Percentiles rank a stretch among this genome's conserved stretches.
phyloP scores from a whole-genome alignment of 768 basidiomycete genomes.

The Suillus placidus region DNA sequence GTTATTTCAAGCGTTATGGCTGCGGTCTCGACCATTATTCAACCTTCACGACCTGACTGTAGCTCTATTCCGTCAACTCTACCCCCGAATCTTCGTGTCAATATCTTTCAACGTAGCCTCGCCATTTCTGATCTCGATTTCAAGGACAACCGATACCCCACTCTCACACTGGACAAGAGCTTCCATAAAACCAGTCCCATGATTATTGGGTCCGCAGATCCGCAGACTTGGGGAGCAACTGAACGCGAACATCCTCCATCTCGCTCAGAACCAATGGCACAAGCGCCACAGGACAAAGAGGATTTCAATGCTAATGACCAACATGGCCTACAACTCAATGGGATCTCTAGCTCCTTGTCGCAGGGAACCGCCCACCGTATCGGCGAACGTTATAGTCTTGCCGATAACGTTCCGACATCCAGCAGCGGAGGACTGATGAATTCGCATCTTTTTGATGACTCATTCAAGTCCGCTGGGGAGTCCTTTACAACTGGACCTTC shows the following conservation, averaged over 20 bases:
- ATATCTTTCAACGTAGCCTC: conserved; percentile 54
- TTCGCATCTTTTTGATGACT: conserved; percentile 31
- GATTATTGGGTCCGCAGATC: conserved; percentile 32
- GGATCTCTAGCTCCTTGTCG: conserved; percentile 49
- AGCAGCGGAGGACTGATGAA: conserved; percentile 27
- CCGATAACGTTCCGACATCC: conserved; percentile 37
- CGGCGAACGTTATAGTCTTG: conserved; percentile 55
- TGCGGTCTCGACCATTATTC: conserved; percentile 58
- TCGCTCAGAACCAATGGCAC: conserved; percentile 22
- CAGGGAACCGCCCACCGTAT: conserved; percentile 47
- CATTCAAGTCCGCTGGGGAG: conserved; percentile 36
- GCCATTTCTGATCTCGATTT: conserved; percentile 62
- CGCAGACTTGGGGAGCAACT: conserved; percentile 27
- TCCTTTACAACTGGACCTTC: conserved; percentile 26
- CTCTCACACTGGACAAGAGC: conserved; percentile 31
- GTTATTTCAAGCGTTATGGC: conserved; percentile 29
- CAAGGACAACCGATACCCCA: conserved; percentile 62
- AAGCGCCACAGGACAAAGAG: conserved; percentile 26
- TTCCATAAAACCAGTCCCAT: conserved; percentile 32
- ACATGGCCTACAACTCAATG: conserved; percentile 39
- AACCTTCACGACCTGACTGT: conserved; percentile 43
- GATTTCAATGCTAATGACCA: conserved; percentile 23
- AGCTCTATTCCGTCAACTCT: conserved; percentile 29
- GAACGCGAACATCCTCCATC: conserved; percentile 14
- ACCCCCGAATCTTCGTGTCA: conserved; percentile 38